Percentiles rank a stretch among this genome's conserved stretches.
Evolutionary conservation across 805 yeast genomes (phyloP).

Genomic region (Teunomyces gatunensis): DNA sequence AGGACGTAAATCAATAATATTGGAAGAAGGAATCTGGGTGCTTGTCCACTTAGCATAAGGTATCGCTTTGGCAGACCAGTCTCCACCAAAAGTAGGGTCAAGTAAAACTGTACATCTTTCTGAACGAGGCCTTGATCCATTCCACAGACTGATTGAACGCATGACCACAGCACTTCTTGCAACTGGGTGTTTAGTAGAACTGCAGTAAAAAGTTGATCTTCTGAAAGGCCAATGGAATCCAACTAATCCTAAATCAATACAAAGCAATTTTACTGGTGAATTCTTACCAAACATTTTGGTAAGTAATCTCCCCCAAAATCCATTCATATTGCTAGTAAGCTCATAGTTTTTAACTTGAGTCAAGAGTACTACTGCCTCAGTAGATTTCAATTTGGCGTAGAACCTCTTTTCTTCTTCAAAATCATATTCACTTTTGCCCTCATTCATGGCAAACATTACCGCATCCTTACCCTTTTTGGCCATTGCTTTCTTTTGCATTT

Average conservation of each 20-base stretch:
- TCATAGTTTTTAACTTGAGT: conserved; percentile 37
- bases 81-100: conserved; percentile 37
- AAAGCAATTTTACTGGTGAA: conserved; percentile 27
- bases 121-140: conserved; percentile 11
- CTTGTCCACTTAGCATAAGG: conserved; percentile 37
- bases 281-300: conserved; percentile 25
- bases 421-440: not conserved
- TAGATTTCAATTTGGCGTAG: conserved; percentile 29
- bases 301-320: conserved; percentile 20
- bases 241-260: conserved; percentile 37
- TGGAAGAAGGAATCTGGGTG: conserved; percentile 36
- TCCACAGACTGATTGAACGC: conserved; percentile 37
- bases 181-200: conserved; percentile 37
- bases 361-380: conserved; percentile 40
- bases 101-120: conserved; percentile 33
- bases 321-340: conserved; percentile 31
- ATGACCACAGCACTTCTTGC: conserved; percentile 40
- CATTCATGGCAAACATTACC: not conserved
- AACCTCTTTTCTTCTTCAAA: conserved; percentile 13
- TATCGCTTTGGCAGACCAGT: conserved; percentile 28
- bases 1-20: conserved; percentile 40
- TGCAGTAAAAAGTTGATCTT: conserved; percentile 36
- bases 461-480: not conserved
- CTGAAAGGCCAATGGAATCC: conserved; percentile 48
- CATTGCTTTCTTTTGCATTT: not conserved